Conservation (phyloP, 257 asterid genomes). For the Mitragyna speciosa region DNA sequence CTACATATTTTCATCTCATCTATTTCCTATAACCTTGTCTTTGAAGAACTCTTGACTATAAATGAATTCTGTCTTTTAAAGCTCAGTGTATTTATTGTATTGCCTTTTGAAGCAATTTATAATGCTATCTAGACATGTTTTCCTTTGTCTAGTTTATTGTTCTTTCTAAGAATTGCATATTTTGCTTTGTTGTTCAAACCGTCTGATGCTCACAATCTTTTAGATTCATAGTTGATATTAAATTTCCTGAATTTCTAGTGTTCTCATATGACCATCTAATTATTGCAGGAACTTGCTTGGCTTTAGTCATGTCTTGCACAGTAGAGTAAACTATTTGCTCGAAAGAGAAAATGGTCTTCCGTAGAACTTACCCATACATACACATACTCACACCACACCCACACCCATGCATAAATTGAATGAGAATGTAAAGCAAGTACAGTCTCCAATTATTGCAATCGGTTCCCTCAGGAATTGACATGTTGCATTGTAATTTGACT, state of each 20-base stretch:
- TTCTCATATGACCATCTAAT: neutral
- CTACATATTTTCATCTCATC: neutral
- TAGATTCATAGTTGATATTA: neutral
- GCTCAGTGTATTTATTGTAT: neutral
- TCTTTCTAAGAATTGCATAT: neutral
- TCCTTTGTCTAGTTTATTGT: neutral
- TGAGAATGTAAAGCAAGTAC: neutral
- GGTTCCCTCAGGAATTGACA: neutral
- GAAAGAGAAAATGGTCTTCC: neutral
- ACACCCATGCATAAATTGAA: neutral
- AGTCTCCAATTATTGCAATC: neutral
- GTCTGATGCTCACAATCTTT: neutral
- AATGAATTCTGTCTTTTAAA: neutral
- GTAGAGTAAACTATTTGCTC: neutral
- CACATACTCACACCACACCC: no score
- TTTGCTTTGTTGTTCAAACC: neutral
- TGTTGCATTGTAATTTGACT: neutral
- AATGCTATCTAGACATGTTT: no score
- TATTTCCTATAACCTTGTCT: neutral
- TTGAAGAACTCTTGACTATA: neutral
- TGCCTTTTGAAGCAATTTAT: neutral
- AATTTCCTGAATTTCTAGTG: neutral
- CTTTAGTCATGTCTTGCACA: neutral
- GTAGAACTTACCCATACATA: neutral
- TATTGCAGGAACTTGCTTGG: neutral